Evolutionary conservation across 129 eudicot species (phyloP), one percentile per base, ranked within the genome.

Genomic region (Flaveria trinervia): DNA sequence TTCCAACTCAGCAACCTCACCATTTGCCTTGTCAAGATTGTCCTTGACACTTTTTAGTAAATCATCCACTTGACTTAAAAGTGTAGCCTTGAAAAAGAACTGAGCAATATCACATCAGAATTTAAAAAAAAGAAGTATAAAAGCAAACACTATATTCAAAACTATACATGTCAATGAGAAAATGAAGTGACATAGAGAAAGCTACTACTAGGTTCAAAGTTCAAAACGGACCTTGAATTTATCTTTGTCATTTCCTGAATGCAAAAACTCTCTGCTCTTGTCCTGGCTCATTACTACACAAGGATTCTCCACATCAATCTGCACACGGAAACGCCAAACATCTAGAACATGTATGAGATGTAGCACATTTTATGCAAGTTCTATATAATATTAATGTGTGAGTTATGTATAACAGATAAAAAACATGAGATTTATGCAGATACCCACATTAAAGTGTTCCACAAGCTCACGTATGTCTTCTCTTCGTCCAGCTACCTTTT

Each of bases 291-390:
- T 91, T 56, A 95, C 86, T 36, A 91, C 96, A 77, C 99, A 95
- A 17, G 99, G 99, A 89, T 95, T 95, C 65, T 95, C 99, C 48
- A 95, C 99, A 87, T 95, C 99, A 86, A 95, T 95, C 99, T 95
- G 90, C 82, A 86, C 23, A 72, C 45, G 45, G 16, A 36, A 26
- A 77, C 68, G 68, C 55, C 73, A 60, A 69, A 60, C 30, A 75
- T 41, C 50, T 44, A 59, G 14, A 76, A 22, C 20, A 54, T 75
- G 44, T 39, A 64, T 41, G 23, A 49, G 11, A 25, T 59, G 66
- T 18, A 59, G 16, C 20, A 17, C 45, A 52, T 49, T 77, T 52
- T 28, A 52, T 50, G 36, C 36, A 65, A 80, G 56, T 26, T 51
- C 8, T 28, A 77, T 25, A 44, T 25, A 65, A 49, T 46, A 52